Evolutionary conservation across 148 eudicot genomes (phyloP), one percentile per base, ranked within the genome.

Genomic region (Rhododendron henanense): DNA sequence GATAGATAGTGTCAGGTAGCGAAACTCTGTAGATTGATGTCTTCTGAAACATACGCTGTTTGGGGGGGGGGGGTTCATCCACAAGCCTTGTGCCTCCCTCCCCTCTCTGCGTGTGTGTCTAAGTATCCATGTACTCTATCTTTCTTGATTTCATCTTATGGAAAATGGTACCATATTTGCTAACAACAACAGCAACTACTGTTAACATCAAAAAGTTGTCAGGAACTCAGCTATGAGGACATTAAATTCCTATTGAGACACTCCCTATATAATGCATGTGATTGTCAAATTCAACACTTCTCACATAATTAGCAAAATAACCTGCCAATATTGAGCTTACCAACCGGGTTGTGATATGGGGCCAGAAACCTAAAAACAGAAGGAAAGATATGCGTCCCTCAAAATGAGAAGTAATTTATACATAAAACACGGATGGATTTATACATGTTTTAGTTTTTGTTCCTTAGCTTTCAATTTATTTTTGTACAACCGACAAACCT

Each of bases 231-330:
- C 1, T 7, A 63, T 6, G 25, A 65, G 15, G 76, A n/a, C 53
- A 71, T 8, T 45, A 31, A 65, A 25, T 67, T 83, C 61, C 77
- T 65, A 63, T 28, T 28, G 5, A 65, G 44, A 47, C 16, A 25
- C 65, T n/a, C 18, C 31, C 75, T 39, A 31, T 16, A 83, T 7
- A 63, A 83, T 83, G 45, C 44, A 47, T 45, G n/a, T 10, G 44
- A 23, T 45, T 55, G n/a, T 48, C 77, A 67, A 33, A 47, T 83
- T 57, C 45, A 69, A 83, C 85, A 45, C 44, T 69, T 67, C 45
- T 83, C 10, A 28, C 61, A 83, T 83, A 18, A 45, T 19, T 63
- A 83, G 55, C 53, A 65, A 25, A 39, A 39, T n/a, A 63, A 41
- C 61, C 23, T 6, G 69, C 69, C 14, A 81, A 55, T 47, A 0